Base-by-base conservation (phyloP, 768 basidiomycete genomes). In the Trametopsis cervina region DNA sequence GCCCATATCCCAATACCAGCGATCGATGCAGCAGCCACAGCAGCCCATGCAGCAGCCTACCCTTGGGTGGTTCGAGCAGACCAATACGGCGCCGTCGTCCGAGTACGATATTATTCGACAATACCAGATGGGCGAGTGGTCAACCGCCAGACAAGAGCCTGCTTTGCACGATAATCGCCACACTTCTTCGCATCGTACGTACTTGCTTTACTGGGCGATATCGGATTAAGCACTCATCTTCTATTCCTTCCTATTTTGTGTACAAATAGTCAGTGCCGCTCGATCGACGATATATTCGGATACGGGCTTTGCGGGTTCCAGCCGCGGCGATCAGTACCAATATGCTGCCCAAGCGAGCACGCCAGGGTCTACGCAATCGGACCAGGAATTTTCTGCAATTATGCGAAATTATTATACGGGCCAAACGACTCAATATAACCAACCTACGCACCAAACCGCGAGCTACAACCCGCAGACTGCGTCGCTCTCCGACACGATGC, bases 211-310 rank as follows among this genome's bases (percentile, higher is more conserved):
- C 20, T 12, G 17, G 33, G 33, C 9, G 12, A 26, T 21, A 22
- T n/a, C 17, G 20, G 21, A 35, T n/a, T n/a, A n/a, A n/a, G n/a
- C n/a, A n/a, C n/a, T n/a, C n/a, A n/a, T n/a, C n/a, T n/a, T n/a
- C n/a, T n/a, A n/a, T n/a, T n/a, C n/a, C n/a, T n/a, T n/a, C n/a
- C n/a, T 3, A 20, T 35, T 15, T 33, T 44, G 12, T 15, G 25
- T 33, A 44, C 24, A 33, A n/a, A 11, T 10, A 38, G 42, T 44
- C 21, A 44, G 42, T 24, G 43, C 49, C 24, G 49, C 21, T 10
- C 29, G 49, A 1, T 50, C 49, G 9, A 50, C 49, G 37, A 44
- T 44, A 50, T 7, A 17, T 10, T 42, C 29, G 15, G 29, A 15
- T 15, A 7, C 29, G 7, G 7, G 9, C 15, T 33, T 33, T 15